Evolutionary conservation across 305 asterid species (phyloP).

Genomic region (Solanum hybrid): DNA sequence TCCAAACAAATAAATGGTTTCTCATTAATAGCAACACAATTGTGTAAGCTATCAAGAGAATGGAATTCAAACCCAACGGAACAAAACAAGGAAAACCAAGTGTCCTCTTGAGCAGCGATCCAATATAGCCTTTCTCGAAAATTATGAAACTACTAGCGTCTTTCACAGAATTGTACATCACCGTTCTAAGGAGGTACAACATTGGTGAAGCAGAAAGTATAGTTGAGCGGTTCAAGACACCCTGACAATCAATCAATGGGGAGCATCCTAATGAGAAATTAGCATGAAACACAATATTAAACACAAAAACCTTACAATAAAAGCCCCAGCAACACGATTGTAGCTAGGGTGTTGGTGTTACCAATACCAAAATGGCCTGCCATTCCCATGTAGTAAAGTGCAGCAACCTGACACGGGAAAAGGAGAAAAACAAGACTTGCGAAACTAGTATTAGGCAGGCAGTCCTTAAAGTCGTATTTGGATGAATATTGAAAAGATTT

Average conservation of each 20-base stretch:
- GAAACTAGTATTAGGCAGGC: background rate
- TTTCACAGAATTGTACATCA: slow-evolving; percentile 34
- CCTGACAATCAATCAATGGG: slow-evolving; percentile 30
- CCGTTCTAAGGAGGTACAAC: slow-evolving; percentile 55
- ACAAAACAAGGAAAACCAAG: slow-evolving; percentile 64
- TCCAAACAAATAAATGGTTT: slow-evolving; percentile 79
- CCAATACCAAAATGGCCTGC: slow-evolving; percentile 87
- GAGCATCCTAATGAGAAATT: background rate
- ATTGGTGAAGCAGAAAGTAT: slow-evolving; percentile 76
- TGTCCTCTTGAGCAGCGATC: slow-evolving; percentile 36
- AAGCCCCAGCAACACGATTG: slow-evolving; percentile 93
- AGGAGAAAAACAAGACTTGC: background rate
- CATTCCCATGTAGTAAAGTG: slow-evolving; percentile 20
- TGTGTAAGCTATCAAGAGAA: slow-evolving; percentile 59
- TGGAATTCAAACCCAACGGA: slow-evolving; percentile 62
- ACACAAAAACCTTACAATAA: slow-evolving; percentile 35
- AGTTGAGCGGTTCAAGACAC: slow-evolving; percentile 80
- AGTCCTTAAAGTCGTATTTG: background rate
- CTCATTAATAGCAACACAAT: slow-evolving; percentile 62
- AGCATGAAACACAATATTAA: background rate
- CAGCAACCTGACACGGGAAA: slow-evolving; percentile 40
- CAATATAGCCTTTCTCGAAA: slow-evolving; percentile 20
- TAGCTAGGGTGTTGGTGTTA: slow-evolving; percentile 82
- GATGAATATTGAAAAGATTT: slow-evolving; percentile 3
- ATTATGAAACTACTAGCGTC: slow-evolving; percentile 16